phyloP scores from a whole-genome alignment of 495 filamentous ascomycete genomes.

The Viridothelium virens region DNA sequence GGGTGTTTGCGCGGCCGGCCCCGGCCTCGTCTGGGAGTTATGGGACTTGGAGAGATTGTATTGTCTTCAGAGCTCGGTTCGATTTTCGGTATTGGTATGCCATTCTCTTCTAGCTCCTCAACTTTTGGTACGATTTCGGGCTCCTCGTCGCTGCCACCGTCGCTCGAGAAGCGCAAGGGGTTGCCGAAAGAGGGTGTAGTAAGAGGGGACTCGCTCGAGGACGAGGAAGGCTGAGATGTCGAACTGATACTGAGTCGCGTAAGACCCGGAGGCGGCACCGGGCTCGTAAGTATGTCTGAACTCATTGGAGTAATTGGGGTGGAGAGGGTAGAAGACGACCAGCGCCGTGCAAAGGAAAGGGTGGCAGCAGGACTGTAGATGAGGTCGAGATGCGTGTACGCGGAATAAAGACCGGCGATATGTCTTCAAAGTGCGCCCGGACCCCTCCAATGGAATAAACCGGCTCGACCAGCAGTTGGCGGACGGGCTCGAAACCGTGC shows the following conservation, averaged over 20 bases:
- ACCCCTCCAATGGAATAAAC: not conserved
- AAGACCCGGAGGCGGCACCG: constrained; percentile 2
- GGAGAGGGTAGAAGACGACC: not conserved
- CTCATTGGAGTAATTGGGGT: not conserved
- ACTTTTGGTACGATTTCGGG: constrained; percentile 26
- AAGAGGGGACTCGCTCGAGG: constrained; percentile 4
- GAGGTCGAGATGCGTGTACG: not conserved
- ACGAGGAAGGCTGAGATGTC: not conserved
- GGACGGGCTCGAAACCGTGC: not conserved
- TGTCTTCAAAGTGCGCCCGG: not conserved
- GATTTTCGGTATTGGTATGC: constrained; percentile 19
- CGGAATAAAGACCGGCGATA: not conserved
- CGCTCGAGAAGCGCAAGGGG: not conserved
- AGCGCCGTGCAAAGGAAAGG: not conserved
- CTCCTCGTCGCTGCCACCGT: constrained; percentile 4
- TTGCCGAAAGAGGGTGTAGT: constrained; percentile 1
- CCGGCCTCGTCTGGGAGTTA: constrained; percentile 49
- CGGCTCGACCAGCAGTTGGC: not conserved
- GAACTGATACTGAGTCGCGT: constrained; percentile 11
- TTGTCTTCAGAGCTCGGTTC: constrained; percentile 21
- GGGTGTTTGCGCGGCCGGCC: constrained; percentile 84
- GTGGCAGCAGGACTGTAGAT: not conserved
- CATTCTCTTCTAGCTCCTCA: constrained; percentile 32
- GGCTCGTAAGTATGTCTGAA: not conserved
- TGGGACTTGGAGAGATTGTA: constrained; percentile 19